Evolutionary conservation across 495 filamentous ascomycete genomes (phyloP).

Genomic region (Penicillium bialowiezense): DNA sequence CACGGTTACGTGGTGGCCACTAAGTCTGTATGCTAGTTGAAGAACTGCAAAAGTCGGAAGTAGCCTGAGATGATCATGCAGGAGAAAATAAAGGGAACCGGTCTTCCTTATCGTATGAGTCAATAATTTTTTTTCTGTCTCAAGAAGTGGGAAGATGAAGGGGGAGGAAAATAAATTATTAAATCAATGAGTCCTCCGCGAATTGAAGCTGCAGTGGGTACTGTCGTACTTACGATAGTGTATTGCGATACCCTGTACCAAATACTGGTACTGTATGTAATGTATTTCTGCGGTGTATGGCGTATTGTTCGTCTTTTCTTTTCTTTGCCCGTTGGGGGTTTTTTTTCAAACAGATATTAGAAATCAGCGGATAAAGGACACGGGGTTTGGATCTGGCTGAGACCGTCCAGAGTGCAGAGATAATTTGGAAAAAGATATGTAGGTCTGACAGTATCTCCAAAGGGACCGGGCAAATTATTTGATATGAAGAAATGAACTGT

Average conservation of each 20-base stretch:
- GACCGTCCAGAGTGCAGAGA: background rate
- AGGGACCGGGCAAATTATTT: background rate
- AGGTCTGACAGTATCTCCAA: background rate
- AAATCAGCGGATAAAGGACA: too few species aligned
- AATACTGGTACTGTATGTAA: conserved; percentile 7
- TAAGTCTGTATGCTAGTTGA: conserved; percentile 29
- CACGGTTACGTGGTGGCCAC: conserved; percentile 43
- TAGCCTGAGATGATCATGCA: conserved; percentile 26
- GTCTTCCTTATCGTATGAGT: conserved; percentile 20
- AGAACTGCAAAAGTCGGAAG: conserved; percentile 14
- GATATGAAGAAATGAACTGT: too few species aligned
- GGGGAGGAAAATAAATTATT: conserved; percentile 22
- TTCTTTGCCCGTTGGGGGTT: background rate
- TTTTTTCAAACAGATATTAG: background rate
- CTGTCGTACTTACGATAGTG: conserved; percentile 17
- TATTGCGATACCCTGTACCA: conserved; percentile 2
- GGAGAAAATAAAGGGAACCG: conserved; percentile 27
- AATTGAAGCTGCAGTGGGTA: conserved; percentile 33
- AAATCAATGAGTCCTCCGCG: conserved; percentile 28
- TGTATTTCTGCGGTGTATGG: background rate
- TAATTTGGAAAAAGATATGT: background rate
- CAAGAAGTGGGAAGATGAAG: conserved; percentile 2
- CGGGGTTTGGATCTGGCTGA: too few species aligned
- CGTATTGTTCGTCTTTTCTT: background rate
- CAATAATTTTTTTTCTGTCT: conserved; percentile 5